Percentiles rank a stretch among this genome's conserved stretches.
phyloP scores from a whole-genome alignment of 495 filamentous ascomycete genomes.

The Tuber brumale region DNA sequence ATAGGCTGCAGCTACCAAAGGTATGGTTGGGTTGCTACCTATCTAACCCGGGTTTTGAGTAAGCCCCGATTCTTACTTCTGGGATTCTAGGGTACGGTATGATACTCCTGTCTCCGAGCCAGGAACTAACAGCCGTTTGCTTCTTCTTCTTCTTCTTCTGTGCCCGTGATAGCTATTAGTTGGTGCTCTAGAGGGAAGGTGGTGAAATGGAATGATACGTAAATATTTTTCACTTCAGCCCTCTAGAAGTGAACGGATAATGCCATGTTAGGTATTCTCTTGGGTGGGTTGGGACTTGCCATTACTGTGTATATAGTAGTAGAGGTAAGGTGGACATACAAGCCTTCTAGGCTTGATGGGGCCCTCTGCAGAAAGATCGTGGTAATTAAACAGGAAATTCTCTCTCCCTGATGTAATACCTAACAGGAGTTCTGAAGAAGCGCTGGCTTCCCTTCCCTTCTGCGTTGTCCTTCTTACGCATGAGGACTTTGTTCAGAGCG shows the following conservation, averaged over 20 bases:
- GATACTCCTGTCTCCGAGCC: too few species aligned
- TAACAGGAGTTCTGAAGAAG: background rate
- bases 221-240: background rate
- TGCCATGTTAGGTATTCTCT: background rate
- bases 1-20: background rate
- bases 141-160: too few species aligned
- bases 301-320: background rate
- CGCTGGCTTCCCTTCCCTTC: background rate
- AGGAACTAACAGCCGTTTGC: too few species aligned
- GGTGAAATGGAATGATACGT: background rate
- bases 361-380: background rate
- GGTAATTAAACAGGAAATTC: too few species aligned
- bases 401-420: too few species aligned
- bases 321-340: background rate
- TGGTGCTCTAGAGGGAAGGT: too few species aligned
- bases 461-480: accelerated
- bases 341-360: background rate
- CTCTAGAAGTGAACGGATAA: background rate
- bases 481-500: background rate
- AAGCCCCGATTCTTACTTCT: background rate
- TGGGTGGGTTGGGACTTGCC: background rate
- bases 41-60: too few species aligned
- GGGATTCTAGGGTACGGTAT: too few species aligned
- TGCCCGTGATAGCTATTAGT: too few species aligned
- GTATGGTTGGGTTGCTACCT: too few species aligned